Base-by-base conservation (phyloP, 140 eudicot genomes). In the Oenanthe javanica region DNA sequence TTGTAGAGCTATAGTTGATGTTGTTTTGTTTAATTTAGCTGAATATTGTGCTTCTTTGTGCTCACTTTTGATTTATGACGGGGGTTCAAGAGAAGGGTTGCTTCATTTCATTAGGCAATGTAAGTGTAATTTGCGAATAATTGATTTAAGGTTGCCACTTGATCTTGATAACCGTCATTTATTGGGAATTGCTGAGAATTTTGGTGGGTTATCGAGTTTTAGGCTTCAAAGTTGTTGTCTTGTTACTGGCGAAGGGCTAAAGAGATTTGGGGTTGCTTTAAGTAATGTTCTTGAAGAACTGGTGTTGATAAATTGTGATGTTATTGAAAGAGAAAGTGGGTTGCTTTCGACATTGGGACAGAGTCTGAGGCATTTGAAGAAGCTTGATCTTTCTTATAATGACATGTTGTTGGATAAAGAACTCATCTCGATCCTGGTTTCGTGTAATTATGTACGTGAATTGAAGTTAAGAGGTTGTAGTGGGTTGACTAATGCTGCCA, bases 91-190 rank as follows among this genome's bases (percentile, higher is more conserved):
- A 48, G 90, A 88, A 25, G 88, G 94, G 1, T 77, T 93, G 61
- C 91, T 89, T 19, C 90, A 85, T 38, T 93, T 91, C 85, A 57
- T 91, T 15, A 88, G 63, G 43, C 88, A 83, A 18, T 61, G 87
- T 75, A 79, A 55, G 3, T 91, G 86, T 75, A 75, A 83, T 4
- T 40, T 93, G 69, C 84, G 14, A 19, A 89, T 15, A 15, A 89
- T 93, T 6, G 94, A 93, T 43, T 88, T 93, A 36, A 84, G 98
- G 38, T 80, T 91, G 38, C 96, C 96, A 4, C 93, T 91, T 15
- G 98, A 93, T 57, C 86, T 93, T 31, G 88, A 82, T 25, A 89
- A 90, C 88, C 51, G n/a, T 46, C 97, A 93, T 79, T 61, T 93
- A 9, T 10, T 76, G 4, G 89, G 89, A 36, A 84, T 93, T 9